A percentile compares a stretch with the other conserved stretches of the same genome.
Evolutionary conservation across 2,329 filamentous ascomycete species (phyloP).

Genomic region (Fusarium multiceps): DNA sequence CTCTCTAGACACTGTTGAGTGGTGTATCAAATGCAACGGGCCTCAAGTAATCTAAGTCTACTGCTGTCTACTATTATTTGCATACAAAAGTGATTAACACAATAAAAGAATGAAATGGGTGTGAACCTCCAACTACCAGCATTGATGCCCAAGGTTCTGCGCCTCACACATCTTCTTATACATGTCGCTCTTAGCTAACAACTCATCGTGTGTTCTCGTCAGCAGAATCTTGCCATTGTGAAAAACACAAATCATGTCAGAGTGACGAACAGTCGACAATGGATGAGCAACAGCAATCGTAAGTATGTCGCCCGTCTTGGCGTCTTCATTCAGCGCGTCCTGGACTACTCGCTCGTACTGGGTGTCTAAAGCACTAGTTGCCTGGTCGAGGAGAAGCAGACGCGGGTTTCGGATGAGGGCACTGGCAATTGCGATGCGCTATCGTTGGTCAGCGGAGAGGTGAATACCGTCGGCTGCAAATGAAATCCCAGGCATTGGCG

Average conservation of each 20-base stretch:
- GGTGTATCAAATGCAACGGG: not conserved
- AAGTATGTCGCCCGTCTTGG: slow-evolving; percentile 72
- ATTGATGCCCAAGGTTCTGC: slow-evolving; percentile 48
- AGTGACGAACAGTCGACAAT: slow-evolving; percentile 87
- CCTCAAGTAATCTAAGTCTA: not conserved
- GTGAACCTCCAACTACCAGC: too few species aligned
- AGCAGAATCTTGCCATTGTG: slow-evolving; percentile 67
- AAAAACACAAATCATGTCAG: slow-evolving; percentile 71
- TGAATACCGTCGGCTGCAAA: too few species aligned
- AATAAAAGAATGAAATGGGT: too few species aligned
- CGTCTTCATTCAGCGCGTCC: slow-evolving; percentile 77
- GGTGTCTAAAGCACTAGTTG: slow-evolving; percentile 44
- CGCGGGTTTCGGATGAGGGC: slow-evolving; percentile 59
- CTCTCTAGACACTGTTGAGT: too few species aligned
- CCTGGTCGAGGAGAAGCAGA: slow-evolving; percentile 42
- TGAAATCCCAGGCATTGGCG: slow-evolving; percentile 63
- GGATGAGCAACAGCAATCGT: slow-evolving; percentile 80
- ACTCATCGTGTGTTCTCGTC: slow-evolving; percentile 66
- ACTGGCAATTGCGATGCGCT: slow-evolving; percentile 75
- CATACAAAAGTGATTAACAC: too few species aligned
- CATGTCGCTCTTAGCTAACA: slow-evolving; percentile 59
- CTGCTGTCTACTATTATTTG: too few species aligned
- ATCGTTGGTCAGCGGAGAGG: too few species aligned
- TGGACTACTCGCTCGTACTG: slow-evolving; percentile 66
- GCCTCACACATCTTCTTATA: slow-evolving; percentile 63